Percentiles rank a stretch among this genome's conserved stretches.
phyloP scores from a whole-genome alignment of 73 alveolate genomes.

The Paraurostyla sp. region DNA sequence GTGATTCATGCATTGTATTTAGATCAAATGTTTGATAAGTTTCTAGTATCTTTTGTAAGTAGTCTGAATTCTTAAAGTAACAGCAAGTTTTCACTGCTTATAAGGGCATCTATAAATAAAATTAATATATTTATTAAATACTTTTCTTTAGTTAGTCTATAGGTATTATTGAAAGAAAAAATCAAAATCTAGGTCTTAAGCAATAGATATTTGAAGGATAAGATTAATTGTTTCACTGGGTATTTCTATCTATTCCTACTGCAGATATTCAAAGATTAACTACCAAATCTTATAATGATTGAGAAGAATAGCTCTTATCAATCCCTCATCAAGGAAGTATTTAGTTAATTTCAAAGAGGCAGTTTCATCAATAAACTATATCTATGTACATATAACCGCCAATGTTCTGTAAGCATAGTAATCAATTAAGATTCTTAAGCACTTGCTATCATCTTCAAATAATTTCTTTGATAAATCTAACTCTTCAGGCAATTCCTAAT shows the following conservation, averaged over 20 bases:
- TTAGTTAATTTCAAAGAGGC: not conserved
- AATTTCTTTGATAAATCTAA: slow-evolving; percentile 17
- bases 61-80: slow-evolving; percentile 25
- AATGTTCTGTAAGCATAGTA: not conserved
- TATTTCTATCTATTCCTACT: not conserved
- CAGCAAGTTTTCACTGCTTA: slow-evolving; percentile 47
- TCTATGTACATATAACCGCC: not conserved
- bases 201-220: not conserved
- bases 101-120: not conserved
- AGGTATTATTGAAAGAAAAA: not conserved
- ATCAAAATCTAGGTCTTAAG: slow-evolving; percentile 29
- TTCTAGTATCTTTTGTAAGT: slow-evolving; percentile 2
- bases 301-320: not conserved
- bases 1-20: not conserved
- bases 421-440: slow-evolving; percentile 18
- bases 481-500: slow-evolving; percentile 1
- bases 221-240: not conserved
- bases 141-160: slow-evolving; percentile 5
- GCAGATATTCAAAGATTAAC: not conserved
- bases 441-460: not conserved
- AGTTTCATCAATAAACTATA: not conserved
- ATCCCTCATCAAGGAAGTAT: slow-evolving; percentile 8
- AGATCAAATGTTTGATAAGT: not conserved
- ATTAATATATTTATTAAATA: not conserved
- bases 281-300: not conserved